Evolutionary conservation across 2,329 filamentous ascomycete species (phyloP).

Genomic region (Aspergillus candidus): DNA sequence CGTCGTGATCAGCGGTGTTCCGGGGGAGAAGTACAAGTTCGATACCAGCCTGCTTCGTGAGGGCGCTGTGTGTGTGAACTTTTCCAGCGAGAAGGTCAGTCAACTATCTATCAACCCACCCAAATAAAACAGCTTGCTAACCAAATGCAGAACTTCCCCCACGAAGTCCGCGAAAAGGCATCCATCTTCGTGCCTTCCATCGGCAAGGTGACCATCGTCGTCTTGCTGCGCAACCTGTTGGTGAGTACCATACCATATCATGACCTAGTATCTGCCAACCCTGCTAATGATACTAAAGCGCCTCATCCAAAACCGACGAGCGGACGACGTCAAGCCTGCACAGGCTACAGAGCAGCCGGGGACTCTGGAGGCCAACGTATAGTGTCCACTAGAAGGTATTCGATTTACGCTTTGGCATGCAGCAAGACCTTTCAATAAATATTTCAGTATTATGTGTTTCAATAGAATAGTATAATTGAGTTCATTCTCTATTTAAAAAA

Average conservation of each 20-base stretch:
- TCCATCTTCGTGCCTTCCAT: slow-evolving; percentile 96
- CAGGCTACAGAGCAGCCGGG: slow-evolving; percentile 37
- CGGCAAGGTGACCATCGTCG: slow-evolving; percentile 94
- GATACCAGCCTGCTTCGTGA: slow-evolving; percentile 75
- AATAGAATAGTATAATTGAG: no score
- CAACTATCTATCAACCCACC: background rate
- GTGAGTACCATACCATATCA: slow-evolving; percentile 48
- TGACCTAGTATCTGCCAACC: no score
- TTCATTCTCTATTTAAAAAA: no score
- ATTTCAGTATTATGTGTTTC: no score
- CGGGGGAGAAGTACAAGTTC: slow-evolving; percentile 82
- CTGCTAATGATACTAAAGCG: slow-evolving; percentile 25
- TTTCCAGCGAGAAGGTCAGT: slow-evolving; percentile 74
- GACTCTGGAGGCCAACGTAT: slow-evolving; percentile 29
- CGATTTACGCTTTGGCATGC: background rate
- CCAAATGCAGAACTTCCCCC: slow-evolving; percentile 66
- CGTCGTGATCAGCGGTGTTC: slow-evolving; percentile 90
- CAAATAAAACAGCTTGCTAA: background rate
- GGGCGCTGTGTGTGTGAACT: slow-evolving; percentile 97
- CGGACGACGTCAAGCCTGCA: slow-evolving; percentile 36
- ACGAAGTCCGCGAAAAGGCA: slow-evolving; percentile 87
- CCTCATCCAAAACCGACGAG: slow-evolving; percentile 39
- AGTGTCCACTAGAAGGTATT: background rate
- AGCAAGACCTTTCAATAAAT: no score
- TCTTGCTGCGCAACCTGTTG: slow-evolving; percentile 81